Conservation (phyloP, 1,139 yeast genomes). For the Blastobotrys serpentis region DNA sequence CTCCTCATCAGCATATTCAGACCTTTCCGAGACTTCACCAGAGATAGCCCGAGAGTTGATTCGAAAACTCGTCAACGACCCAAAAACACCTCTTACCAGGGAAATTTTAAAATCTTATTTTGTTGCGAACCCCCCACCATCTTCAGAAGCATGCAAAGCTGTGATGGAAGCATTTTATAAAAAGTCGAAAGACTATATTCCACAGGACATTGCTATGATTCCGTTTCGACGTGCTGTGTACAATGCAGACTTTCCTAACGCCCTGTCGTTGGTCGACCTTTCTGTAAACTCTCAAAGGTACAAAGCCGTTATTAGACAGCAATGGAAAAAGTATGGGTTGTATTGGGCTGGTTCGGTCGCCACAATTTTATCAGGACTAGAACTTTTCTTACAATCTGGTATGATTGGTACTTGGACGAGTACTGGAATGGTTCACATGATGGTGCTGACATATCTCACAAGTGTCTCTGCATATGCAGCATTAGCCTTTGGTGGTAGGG, state of each 20-base stretch:
- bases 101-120: conserved; percentile 28
- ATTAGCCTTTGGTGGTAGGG: conserved; percentile 55
- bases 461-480: conserved; percentile 57
- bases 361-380: conserved; percentile 36
- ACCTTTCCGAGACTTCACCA: conserved; percentile 24
- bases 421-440: conserved; percentile 48
- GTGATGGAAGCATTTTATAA: conserved; percentile 28
- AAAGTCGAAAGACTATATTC: conserved; percentile 34
- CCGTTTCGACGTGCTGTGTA: conserved; percentile 61
- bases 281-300: conserved; percentile 54
- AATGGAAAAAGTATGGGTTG: conserved; percentile 29
- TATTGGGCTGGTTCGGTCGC: conserved; percentile 40
- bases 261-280: conserved; percentile 57
- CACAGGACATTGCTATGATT: conserved; percentile 51
- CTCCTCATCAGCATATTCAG: conserved; percentile 25
- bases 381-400: conserved; percentile 37
- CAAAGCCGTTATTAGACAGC: conserved; percentile 23
- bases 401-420: conserved; percentile 44
- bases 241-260: conserved; percentile 58
- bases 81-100: conserved; percentile 20
- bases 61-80: conserved; percentile 22
- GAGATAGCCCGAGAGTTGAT: conserved; percentile 25
- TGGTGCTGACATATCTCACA: conserved; percentile 61
- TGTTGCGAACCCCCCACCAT: conserved; percentile 28
- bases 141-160: conserved; percentile 25